Base-by-base conservation (phyloP, 2,329 filamentous ascomycete genomes). In the Talaromyces sp. region DNA sequence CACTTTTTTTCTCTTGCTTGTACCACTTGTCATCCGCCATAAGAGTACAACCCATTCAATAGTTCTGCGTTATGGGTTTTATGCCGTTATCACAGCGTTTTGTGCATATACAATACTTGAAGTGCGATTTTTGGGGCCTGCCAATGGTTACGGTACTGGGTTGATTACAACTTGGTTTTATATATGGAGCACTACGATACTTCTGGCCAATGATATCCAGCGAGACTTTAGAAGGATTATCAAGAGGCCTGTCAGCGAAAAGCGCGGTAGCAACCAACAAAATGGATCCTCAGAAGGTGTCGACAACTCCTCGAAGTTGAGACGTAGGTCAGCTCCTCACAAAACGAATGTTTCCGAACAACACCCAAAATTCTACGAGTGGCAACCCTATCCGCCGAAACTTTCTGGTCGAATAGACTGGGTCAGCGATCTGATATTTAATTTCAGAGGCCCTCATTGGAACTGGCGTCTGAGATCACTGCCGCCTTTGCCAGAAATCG, bases 391-490 rank as follows among this genome's bases (percentile, higher is more conserved):
- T 68, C 84, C 86, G 70, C 66, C 69, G 3, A 74, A 80, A 2
- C 80, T 86, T 45, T 70, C 75, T 24, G 83, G 86, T 67, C 83
- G 86, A 16, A 69, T 88, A 19, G 82, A 87, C 65, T 89, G 86
- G 86, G 79, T 83, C 3, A 68, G 81, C 11, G 86, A 87, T 65
- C 73, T 87, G 43, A 80, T 86, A 66, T 81, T 80, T 71, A 86
- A 82, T 70, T 85, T 88, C 70, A 81, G 86, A 56, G 87, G 86
- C 10, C 80, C 84, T 39, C 84, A 85, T 67, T 89, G 86, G 86
- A 85, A 82, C 69, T 87, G 85, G 80, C 80, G 86, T 5, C 81
- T 81, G 27, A 76, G 81, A 14, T 80, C 79, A 8, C 74, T 87
- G 31, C 75, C 71, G 13, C 72, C 73, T 14, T 66, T 78, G 8